phyloP scores from a whole-genome alignment of 1,139 yeast genomes.

The Yamadazyma diddensiae region DNA sequence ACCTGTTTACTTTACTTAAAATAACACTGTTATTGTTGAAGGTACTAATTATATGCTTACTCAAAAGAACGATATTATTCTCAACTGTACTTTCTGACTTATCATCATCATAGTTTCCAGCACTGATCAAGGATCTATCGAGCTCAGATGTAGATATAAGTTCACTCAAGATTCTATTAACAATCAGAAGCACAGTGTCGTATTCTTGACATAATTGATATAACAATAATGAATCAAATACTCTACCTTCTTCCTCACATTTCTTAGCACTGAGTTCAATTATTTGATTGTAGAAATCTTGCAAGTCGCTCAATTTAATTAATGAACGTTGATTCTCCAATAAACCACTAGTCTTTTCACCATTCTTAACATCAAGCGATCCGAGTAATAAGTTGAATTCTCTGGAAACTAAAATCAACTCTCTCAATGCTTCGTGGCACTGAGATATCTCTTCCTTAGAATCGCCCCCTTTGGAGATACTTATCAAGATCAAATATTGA shows the following conservation, averaged over 20 bases:
- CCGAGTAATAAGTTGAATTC: constrained; percentile 83
- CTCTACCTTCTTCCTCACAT: constrained; percentile 91
- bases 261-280: constrained; percentile 82
- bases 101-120: constrained; percentile 34
- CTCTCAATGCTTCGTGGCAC: constrained; percentile 79
- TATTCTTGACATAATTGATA: constrained; percentile 89
- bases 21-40: constrained; percentile 54
- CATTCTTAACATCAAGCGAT: constrained; percentile 65
- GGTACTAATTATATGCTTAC: constrained; percentile 53
- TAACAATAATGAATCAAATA: constrained; percentile 78
- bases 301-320: constrained; percentile 56
- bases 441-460: constrained; percentile 48
- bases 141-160: constrained; percentile 71
- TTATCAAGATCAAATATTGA: constrained; percentile 76
- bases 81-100: constrained; percentile 32
- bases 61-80: constrained; percentile 52
- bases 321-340: constrained; percentile 77
- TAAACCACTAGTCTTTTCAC: constrained; percentile 78
- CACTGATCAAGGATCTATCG: constrained; percentile 53
- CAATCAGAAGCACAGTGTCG: constrained; percentile 74
- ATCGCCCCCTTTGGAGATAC: constrained; percentile 45
- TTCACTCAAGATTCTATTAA: constrained; percentile 80
- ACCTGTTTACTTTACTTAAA: constrained; percentile 38
- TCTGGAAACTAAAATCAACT: constrained; percentile 80
- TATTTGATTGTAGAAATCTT: constrained; percentile 50